Evolutionary conservation across 176 grass and related monocot genomes (phyloP), one percentile per base, ranked within the genome.

Genomic region (Elymus sibiricus): DNA sequence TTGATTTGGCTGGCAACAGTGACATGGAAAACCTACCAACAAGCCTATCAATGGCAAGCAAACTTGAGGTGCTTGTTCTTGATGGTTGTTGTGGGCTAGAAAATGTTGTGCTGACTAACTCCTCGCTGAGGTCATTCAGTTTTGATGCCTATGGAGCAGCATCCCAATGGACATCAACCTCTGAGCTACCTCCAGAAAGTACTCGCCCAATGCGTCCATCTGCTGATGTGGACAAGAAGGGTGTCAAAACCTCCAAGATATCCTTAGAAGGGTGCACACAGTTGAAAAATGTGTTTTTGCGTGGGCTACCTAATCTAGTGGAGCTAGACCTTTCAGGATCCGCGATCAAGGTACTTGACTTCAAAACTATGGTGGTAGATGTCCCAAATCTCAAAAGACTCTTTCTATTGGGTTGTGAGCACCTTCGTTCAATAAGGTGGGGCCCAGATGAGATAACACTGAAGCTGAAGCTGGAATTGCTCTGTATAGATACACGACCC

Each of bases 11-110:
- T 9, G 55, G 67, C 4, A 86, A 73, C 13, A 86, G 4, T 19
- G 64, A 58, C 11, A 79, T 70, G 84, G 3, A 24, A n/a, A 70
- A 16, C 6, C 47, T 86, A 8, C 64, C 75, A 44, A 53, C 22
- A 2, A 86, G 49, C 75, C 17, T 77, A 35, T 64, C 73, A 60
- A 35, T 11, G 4, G 51, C 64, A 44, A 78, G 27, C 11, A 70
- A 13, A 27, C 19, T 78, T 61, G 2, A 83, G 22, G 28, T 29
- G 49, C 73, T 83, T 88, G 46, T 83, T 46, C 64, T 88, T 15
- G 73, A 88, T 62, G 80, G 74, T 2, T 78, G 86, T 37, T 3
- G 17, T 3, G 64, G 9, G 25, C 5, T 88, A 61, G 73, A 83
- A n/a, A 31, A 78, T 47, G 74, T 62, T 21, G 0, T 51, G 1